Evolutionary conservation across 1,139 yeast species (phyloP).

Genomic region (Taiozyma sp.): DNA sequence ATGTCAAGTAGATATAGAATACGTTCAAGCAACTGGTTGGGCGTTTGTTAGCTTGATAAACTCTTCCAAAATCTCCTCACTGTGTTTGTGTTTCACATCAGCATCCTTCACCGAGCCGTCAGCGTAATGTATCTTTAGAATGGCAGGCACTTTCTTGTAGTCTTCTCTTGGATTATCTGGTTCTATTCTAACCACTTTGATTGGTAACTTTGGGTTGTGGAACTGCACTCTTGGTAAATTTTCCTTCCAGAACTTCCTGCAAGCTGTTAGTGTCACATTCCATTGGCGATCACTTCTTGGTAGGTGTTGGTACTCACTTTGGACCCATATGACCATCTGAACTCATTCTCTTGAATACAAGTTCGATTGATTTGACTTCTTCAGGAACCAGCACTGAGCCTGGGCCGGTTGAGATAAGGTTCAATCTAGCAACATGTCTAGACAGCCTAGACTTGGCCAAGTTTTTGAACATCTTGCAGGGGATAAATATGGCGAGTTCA

Average conservation of each 20-base stretch:
- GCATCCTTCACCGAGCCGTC: constrained; percentile 31
- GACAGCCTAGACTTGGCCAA: constrained; percentile 32
- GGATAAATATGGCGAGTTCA: neutral
- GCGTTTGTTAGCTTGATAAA: constrained; percentile 33
- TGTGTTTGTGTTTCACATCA: constrained; percentile 34
- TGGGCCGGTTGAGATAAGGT: constrained; percentile 38
- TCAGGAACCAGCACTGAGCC: constrained; percentile 38
- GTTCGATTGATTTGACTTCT: constrained; percentile 31
- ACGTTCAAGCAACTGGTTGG: constrained; percentile 14
- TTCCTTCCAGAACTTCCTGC: constrained; percentile 62
- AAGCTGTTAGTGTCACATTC: constrained; percentile 3
- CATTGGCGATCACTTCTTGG: no score
- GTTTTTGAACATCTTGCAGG: constrained; percentile 21
- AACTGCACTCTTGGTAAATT: constrained; percentile 74
- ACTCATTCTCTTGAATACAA: constrained; percentile 40
- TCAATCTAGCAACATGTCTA: constrained; percentile 37
- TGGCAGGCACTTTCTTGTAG: constrained; percentile 38
- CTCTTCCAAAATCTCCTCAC: constrained; percentile 34
- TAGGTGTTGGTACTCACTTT: constrained; percentile 16
- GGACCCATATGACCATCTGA: constrained; percentile 49
- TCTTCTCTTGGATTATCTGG: constrained; percentile 34
- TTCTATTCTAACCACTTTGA: constrained; percentile 52
- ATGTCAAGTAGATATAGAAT: neutral
- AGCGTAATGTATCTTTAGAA: constrained; percentile 25
- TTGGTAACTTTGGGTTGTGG: constrained; percentile 67